Percentiles rank a stretch among this genome's conserved stretches.
Evolutionary conservation across 352 stramenopile species (phyloP).

Genomic region (Globisporangium echinulatum): DNA sequence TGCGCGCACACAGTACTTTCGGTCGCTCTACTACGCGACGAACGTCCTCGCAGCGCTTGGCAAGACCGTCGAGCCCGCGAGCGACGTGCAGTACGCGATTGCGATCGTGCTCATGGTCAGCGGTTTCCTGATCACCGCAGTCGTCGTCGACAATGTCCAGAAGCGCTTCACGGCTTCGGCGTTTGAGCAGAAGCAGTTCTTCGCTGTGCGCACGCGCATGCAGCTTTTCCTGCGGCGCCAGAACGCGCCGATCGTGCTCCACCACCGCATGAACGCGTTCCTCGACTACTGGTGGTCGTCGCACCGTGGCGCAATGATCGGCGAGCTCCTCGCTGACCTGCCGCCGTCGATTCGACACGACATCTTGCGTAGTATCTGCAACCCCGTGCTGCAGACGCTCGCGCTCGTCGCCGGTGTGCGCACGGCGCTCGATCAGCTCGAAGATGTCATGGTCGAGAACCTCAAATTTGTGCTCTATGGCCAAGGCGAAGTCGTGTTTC

Average conservation of each 20-base stretch:
- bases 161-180: constrained; percentile 39
- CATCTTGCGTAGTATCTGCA: constrained; percentile 29
- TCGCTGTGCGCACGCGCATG: constrained; percentile 26
- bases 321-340: constrained; percentile 27
- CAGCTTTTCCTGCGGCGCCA: constrained; percentile 36
- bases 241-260: constrained; percentile 26
- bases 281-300: constrained; percentile 44
- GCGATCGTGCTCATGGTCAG: constrained; percentile 34
- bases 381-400: constrained; percentile 25
- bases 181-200: constrained; percentile 38
- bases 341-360: constrained; percentile 18
- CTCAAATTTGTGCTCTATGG: constrained; percentile 31
- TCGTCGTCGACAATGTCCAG: constrained; percentile 38
- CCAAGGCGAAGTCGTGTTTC: constrained; percentile 30
- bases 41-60: constrained; percentile 21
- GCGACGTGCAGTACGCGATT: constrained; percentile 23
- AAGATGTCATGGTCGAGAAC: constrained; percentile 31
- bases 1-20: constrained; percentile 20
- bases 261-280: constrained; percentile 36
- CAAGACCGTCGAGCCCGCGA: constrained; percentile 26
- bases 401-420: constrained; percentile 17
- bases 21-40: constrained; percentile 23
- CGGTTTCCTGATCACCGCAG: constrained; percentile 33
- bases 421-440: constrained; percentile 17
- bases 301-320: constrained; percentile 33